Base-by-base conservation (phyloP, 345 rosid genomes). In the Eucalyptus erythrocorys region DNA sequence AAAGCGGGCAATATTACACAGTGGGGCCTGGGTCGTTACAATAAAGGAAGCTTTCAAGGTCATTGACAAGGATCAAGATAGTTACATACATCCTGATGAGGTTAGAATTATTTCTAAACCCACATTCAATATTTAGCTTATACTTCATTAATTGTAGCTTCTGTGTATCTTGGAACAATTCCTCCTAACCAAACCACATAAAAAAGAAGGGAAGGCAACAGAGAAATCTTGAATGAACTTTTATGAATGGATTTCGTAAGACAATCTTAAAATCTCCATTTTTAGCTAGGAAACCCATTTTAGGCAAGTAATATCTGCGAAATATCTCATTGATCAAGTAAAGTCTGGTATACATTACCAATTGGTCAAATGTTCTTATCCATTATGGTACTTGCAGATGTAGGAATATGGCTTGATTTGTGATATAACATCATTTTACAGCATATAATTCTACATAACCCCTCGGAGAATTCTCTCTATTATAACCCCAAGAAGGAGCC, bases 11-110 rank as follows among this genome's bases (percentile, higher is more conserved):
- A n/a, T n/a, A n/a, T n/a, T n/a, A n/a, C n/a, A n/a, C n/a, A n/a
- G n/a, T n/a, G n/a, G n/a, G n/a, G n/a, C n/a, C n/a, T n/a, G n/a
- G n/a, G n/a, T n/a, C n/a, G n/a, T n/a, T n/a, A n/a, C n/a, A 95
- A 90, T 94, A 48, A 93, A 89, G 91, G 96, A 94, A 89, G 95
- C 95, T 49, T 95, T 95, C 93, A 92, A 90, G 91, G 95, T 95
- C 80, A 94, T 95, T 91, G 95, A 94, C 92, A 94, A 93, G 86
- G 96, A 95, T 90, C 92, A 93, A 91, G 94, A 95, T 91, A 96
- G 97, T 82, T 94, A 86, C 85, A 94, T 95, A 50, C 94, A 95
- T 47, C 94, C 97, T 68, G 32, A 79, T 79, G 96, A 95, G 97
- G 97, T 95, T 51, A 26, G 68, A 76, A 21, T 53, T 53, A 30